These are phyloP conservation scores for Annona cherimola DNA, from an alignment of 164 flowering plant species.

Conservation along the genomic window DNA sequence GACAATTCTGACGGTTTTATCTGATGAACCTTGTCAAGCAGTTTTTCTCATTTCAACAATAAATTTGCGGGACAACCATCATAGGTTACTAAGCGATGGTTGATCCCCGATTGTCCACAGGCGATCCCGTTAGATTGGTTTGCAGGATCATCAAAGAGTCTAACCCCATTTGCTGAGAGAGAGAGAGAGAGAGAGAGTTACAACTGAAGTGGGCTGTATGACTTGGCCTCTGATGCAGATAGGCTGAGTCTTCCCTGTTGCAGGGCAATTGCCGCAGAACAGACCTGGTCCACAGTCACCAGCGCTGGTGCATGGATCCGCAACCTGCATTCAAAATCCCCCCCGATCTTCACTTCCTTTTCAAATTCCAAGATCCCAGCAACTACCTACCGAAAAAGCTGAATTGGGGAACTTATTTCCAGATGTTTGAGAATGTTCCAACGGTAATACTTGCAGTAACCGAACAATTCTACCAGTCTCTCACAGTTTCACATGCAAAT, in stretches of 20 bases:
- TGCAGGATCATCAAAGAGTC: background rate
- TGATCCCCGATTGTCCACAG: background rate
- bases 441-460: background rate
- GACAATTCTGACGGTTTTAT: background rate
- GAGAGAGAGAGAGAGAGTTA: slow-evolving; percentile 19
- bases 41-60: background rate
- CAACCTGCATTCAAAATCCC: slow-evolving; percentile 34
- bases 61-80: background rate
- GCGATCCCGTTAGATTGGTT: background rate
- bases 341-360: background rate
- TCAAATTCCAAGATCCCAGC: background rate
- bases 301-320: slow-evolving; percentile 52
- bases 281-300: slow-evolving; percentile 74
- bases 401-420: too few species aligned
- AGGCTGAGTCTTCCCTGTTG: slow-evolving; percentile 55
- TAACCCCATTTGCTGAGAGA: too few species aligned
- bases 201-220: slow-evolving; percentile 59
- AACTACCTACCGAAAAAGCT: background rate
- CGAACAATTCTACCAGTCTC: background rate
- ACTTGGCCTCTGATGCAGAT: slow-evolving; percentile 81
- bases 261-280: slow-evolving; percentile 86
- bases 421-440: background rate
- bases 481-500: background rate
- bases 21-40: background rate
- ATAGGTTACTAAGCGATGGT: background rate